Evolutionary conservation across 805 yeast genomes (phyloP), one percentile per base, ranked within the genome.

Genomic region (Scheffersomyces coipomensis): DNA sequence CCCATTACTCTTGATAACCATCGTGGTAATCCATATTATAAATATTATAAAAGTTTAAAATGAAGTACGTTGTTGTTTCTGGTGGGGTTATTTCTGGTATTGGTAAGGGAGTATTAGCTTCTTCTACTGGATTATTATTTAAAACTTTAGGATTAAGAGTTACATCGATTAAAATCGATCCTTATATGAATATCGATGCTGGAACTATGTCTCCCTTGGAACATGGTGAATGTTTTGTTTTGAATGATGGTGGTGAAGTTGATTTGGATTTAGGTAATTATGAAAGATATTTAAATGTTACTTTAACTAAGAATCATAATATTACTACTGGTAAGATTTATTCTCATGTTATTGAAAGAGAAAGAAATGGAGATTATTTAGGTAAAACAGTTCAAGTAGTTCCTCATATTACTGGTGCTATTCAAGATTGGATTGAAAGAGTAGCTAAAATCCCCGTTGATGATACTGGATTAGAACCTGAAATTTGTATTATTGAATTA

Each of bases 321-420:
- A 89, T 93, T 64, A 93, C 99, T 50, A 93, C 99, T 17, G 99
- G 99, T 64, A 93, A 93, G 62, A 88, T 93, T 51, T 93, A 93
- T 71, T 85, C 90, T 38, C 85, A 84, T 51, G 99, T 93, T 42
- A 93, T 93, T 60, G 90, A 90, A 62, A 83, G 78, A 55, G 99
- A 91, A 69, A 83, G 99, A 71, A 87, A 80, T 46, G 99, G 99
- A 58, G 98, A 91, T 65, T 93, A 93, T 58, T 75, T 93, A 57
- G 99, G 99, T 55, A 93, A 93, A 61, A 93, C 99, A n/a, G 99
- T 93, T 35, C 99, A 93, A 72, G 96, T 93, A 52, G 99, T 93
- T 53, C 99, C 99, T 31, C 99, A 93, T 64, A 77, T 93, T 51
- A 93, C 99, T 48, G 87, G 85, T 53, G 97, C 96, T 21, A 93